phyloP scores from a whole-genome alignment of 176 grass and related monocot genomes.

The Hyparrhenia diplandra region DNA sequence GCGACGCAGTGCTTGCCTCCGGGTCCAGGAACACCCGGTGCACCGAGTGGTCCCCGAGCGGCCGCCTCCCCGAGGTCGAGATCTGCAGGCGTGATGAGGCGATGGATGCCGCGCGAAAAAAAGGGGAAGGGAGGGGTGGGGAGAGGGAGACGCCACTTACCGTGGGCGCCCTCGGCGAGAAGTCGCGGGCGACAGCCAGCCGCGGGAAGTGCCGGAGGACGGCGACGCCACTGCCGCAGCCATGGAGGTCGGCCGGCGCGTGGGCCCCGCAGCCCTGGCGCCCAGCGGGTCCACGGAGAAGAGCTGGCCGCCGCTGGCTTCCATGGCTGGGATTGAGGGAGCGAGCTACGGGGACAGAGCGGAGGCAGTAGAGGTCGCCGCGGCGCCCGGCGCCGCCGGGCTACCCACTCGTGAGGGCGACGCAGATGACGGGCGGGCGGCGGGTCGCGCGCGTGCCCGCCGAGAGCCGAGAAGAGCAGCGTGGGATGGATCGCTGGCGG shows the following conservation, averaged over 20 bases:
- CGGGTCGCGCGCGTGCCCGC: no score
- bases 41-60: constrained; percentile 78
- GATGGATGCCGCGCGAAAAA: no score
- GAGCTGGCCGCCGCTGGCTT: constrained; percentile 36
- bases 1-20: constrained; percentile 85
- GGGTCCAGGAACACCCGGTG: constrained; percentile 89
- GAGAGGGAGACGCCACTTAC: neutral
- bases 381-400: no score
- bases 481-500: no score
- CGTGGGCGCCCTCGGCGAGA: constrained; percentile 62
- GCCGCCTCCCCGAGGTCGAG: constrained; percentile 70
- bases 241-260: constrained; percentile 74
- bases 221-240: constrained; percentile 90
- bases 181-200: constrained; percentile 94
- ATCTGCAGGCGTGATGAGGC: constrained; percentile 34
- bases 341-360: neutral
- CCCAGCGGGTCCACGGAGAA: constrained; percentile 83
- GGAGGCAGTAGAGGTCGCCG: neutral
- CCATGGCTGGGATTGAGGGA: neutral
- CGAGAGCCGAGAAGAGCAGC: no score
- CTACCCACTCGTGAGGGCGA: neutral
- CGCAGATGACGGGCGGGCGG: neutral
- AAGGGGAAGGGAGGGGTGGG: no score
- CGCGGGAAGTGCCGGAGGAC: constrained; percentile 82
- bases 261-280: constrained; percentile 82